Base-by-base conservation (phyloP, 1,284 basidiomycete genomes). In the Neolentinus lepideus region DNA sequence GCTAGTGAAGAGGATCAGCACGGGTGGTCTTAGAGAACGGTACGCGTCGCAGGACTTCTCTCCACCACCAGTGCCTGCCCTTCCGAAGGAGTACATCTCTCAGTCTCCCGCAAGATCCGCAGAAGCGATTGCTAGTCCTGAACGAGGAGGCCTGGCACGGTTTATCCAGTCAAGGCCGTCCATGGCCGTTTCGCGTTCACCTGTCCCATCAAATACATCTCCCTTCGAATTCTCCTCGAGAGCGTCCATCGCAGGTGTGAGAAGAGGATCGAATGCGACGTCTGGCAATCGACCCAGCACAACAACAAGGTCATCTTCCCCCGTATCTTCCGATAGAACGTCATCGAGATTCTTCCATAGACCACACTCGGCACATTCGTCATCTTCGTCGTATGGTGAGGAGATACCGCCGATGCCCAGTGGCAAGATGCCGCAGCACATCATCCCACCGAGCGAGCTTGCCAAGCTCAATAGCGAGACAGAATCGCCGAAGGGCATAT, bases 1-100 rank as follows among this genome's bases (percentile, higher is more conserved):
- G 64, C 64, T 89, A 48, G 75, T 89, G 74, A 87, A 85, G 66
- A 75, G 83, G 26, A 79, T 88, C 55, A 87, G 84, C 60, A 77
- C 80, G 0, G 81, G 82, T 12, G 82, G 75, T 2, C 67, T 87
- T 45, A 75, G 81, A 56, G 85, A 88, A 19, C 80, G 76, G 61
- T 84, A 78, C 61, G 51, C 51, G 57, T 54, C 27, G 56, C 14
- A 47, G 51, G 51, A 63, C 47, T 62, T 65, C 24, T 61, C 65
- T 2, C 74, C 75, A n/a, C 81, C 82, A 1, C 83, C 85, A n/a
- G 81, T 85, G 0, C 84, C 84, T 33, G 73, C 77, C 9, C 69
- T 86, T 2, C 83, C 83, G 1, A 74, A 75, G 57, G 69, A 77
- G 51, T 55, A 67, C 29, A 38, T 61, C 6, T 58, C 60, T 12